Evolutionary conservation across 2,329 filamentous ascomycete species (phyloP).

Genomic region (Claviceps monticola): DNA sequence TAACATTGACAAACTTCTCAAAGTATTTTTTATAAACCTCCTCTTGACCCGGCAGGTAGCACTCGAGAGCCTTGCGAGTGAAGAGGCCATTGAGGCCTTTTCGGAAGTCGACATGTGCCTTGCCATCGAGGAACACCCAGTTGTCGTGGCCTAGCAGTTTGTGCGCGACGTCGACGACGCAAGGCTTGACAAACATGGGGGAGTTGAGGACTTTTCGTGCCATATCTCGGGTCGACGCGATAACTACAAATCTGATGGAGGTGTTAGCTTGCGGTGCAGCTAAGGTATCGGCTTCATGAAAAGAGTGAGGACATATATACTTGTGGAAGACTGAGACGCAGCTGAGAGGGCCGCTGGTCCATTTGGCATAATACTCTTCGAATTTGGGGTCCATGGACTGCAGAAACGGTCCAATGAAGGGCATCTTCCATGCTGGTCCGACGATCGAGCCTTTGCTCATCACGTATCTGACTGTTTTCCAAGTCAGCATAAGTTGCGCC

Average conservation of each 20-base stretch:
- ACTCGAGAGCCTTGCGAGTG: slow-evolving; percentile 75
- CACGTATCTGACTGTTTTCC: slow-evolving; percentile 53
- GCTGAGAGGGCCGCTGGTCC: slow-evolving; percentile 79
- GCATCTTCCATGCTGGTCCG: slow-evolving; percentile 62
- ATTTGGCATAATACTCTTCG: slow-evolving; percentile 81
- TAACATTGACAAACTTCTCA: slow-evolving; percentile 61
- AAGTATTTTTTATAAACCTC: slow-evolving; percentile 86
- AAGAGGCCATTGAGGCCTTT: slow-evolving; percentile 93
- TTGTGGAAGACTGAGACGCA: slow-evolving; percentile 99
- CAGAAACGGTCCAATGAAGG: slow-evolving; percentile 91
- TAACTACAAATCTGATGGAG: slow-evolving; percentile 71
- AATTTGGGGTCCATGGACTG: slow-evolving; percentile 88
- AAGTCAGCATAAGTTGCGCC: background rate
- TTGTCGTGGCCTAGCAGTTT: slow-evolving; percentile 87
- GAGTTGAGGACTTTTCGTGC: slow-evolving; percentile 96
- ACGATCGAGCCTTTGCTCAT: slow-evolving; percentile 62
- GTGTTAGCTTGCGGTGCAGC: background rate
- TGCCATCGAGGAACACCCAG: slow-evolving; percentile 96
- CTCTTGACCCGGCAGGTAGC: slow-evolving; percentile 84
- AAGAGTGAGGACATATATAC: slow-evolving; percentile 33
- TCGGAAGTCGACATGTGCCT: slow-evolving; percentile 88
- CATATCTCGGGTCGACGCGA: slow-evolving; percentile 89
- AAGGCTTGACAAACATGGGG: slow-evolving; percentile 82
- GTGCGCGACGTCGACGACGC: slow-evolving; percentile 84
- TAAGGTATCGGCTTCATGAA: background rate